A percentile compares a stretch with the other conserved stretches of the same genome.
phyloP scores from a whole-genome alignment of 1,139 yeast species.

The Arxiozyma heterogenica region DNA sequence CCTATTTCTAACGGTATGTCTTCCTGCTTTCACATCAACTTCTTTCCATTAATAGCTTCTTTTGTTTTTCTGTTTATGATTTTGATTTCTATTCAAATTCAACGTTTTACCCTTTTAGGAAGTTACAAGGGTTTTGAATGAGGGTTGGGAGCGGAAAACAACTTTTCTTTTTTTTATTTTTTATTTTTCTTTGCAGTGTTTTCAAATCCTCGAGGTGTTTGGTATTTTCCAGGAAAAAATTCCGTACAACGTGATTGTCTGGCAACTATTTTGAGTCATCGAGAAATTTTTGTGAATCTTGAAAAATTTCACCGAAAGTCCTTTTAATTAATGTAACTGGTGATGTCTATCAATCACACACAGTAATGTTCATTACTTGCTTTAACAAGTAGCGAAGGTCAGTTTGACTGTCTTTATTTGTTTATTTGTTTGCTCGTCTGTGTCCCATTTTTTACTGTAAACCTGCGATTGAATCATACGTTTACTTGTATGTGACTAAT shows the following conservation, averaged over 20 bases:
- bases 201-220: neutral
- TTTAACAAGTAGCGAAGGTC: neutral
- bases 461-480: neutral
- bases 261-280: neutral
- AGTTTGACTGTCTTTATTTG: too few relatives aligned
- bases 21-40: neutral
- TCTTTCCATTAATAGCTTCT: neutral
- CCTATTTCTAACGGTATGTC: too few relatives aligned
- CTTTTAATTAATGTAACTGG: neutral
- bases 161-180: too few relatives aligned
- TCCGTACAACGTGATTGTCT: neutral
- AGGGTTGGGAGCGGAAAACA: too few relatives aligned
- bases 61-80: too few relatives aligned
- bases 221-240: neutral
- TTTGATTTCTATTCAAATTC: neutral
- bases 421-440: too few relatives aligned
- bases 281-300: neutral
- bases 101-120: constrained; percentile 1
- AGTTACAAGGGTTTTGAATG: neutral
- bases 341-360: neutral
- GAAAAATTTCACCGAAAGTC: neutral
- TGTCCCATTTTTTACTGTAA: too few relatives aligned
- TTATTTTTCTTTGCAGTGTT: too few relatives aligned
- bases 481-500: neutral
- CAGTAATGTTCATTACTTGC: too few relatives aligned